Percentiles rank a stretch among this genome's conserved stretches.
Evolutionary conservation across 148 eudicot genomes (phyloP).

Genomic region (Suaeda aralocaspica): DNA sequence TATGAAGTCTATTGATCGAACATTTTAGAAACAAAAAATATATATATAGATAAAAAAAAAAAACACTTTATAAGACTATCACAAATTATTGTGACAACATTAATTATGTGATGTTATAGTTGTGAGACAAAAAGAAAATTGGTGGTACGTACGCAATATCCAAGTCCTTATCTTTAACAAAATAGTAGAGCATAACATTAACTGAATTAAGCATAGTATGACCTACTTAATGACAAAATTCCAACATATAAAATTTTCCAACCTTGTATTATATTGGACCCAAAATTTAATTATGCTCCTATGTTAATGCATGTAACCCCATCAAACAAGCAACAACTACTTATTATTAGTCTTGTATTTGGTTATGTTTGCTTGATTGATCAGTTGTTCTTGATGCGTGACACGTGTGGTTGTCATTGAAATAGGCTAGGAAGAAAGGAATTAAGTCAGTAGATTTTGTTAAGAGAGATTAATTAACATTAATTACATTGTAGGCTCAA

Average conservation of each 20-base stretch:
- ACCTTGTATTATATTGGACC: conserved; percentile 9
- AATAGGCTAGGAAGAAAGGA: conserved; percentile 14
- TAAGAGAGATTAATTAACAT: conserved; percentile 19
- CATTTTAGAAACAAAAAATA: too few species aligned
- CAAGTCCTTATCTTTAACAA: background rate
- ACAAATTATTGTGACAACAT: too few species aligned
- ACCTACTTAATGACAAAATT: background rate
- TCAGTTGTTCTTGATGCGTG: background rate
- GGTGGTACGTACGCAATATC: background rate
- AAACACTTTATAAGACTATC: background rate
- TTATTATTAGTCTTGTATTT: background rate
- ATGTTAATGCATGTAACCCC: conserved; percentile 6
- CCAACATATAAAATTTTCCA: background rate
- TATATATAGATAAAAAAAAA: too few species aligned
- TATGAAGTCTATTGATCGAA: too few species aligned
- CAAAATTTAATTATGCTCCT: background rate
- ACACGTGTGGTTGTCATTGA: conserved; percentile 8
- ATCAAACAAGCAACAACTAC: conserved; percentile 13
- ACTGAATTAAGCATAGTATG: background rate
- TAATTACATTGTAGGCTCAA: background rate
- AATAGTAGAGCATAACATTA: too few species aligned
- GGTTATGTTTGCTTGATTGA: conserved; percentile 3
- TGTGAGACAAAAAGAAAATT: background rate
- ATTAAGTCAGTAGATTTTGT: conserved; percentile 5
- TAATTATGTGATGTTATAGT: background rate